phyloP scores from a whole-genome alignment of 2,329 filamentous ascomycete species.

The Beauveria varroae region DNA sequence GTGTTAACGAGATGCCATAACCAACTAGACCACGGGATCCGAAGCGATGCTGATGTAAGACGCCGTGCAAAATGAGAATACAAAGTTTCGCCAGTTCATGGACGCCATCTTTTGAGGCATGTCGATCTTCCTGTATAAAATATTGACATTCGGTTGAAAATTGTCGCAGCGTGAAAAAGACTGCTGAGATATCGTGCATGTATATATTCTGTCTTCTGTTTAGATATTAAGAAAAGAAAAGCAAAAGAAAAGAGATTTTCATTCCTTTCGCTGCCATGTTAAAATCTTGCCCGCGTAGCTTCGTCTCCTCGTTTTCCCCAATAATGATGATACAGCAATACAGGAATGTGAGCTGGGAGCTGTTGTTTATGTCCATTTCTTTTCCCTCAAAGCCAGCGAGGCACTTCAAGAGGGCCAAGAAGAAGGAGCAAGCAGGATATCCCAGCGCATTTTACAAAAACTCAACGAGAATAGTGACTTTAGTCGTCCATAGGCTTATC shows the following conservation, averaged over 20 bases:
- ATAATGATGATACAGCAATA: constrained; percentile 9
- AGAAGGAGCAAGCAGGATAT: background rate
- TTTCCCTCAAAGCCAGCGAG: background rate
- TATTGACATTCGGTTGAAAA: no score
- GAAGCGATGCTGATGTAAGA: no score
- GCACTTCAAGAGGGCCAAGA: background rate
- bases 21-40: no score
- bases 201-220: background rate
- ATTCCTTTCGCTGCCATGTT: background rate
- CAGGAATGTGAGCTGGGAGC: background rate
- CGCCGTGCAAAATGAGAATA: no score
- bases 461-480: background rate
- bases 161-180: no score
- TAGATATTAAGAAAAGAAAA: background rate
- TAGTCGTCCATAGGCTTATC: constrained; percentile 47
- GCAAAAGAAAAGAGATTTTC: background rate
- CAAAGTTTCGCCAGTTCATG: no score
- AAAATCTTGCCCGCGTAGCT: constrained; percentile 1
- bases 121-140: no score
- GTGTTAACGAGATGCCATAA: no score
- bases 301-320: background rate
- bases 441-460: background rate
- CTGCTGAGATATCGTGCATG: background rate
- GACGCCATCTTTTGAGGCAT: no score
- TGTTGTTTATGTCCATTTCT: background rate